Conservation (phyloP, 139 green algal genomes). For the Pleodorina starrii region DNA sequence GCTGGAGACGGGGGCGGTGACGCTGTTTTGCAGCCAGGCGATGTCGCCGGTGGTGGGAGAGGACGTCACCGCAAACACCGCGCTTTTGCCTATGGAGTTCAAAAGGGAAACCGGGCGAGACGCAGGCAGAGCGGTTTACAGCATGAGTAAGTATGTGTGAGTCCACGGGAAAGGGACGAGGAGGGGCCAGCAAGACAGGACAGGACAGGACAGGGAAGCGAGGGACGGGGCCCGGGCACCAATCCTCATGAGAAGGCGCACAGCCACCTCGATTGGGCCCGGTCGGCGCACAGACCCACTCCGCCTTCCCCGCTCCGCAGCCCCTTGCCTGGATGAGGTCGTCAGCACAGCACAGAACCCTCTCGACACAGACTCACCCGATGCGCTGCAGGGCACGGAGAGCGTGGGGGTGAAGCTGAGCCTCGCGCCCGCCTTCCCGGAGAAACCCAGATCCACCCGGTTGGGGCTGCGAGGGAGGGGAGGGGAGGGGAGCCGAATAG, state of each 20-base stretch:
- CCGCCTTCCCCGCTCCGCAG: neutral
- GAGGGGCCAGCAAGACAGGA: neutral
- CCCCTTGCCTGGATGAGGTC: too few species aligned
- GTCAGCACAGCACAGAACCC: too few species aligned
- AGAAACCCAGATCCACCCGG: slow-evolving; percentile 25
- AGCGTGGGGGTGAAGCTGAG: neutral
- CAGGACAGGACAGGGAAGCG: neutral
- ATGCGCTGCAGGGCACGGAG: neutral
- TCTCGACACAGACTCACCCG: neutral
- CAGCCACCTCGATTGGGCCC: neutral
- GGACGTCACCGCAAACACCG: neutral
- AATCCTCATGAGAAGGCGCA: neutral
- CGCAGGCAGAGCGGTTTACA: neutral
- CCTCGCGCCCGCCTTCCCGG: neutral
- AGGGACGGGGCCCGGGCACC: neutral
- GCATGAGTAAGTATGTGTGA: neutral
- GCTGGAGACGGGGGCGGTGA: neutral
- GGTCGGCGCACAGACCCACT: neutral
- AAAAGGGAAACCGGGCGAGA: neutral
- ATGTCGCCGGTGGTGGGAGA: neutral
- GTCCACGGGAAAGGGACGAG: neutral
- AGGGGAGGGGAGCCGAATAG: too few species aligned
- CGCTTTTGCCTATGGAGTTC: neutral
- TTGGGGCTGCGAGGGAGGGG: neutral
- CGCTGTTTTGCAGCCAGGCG: neutral